Conservation (phyloP, 306 rosid genomes). For the Ziziphus jujuba region DNA sequence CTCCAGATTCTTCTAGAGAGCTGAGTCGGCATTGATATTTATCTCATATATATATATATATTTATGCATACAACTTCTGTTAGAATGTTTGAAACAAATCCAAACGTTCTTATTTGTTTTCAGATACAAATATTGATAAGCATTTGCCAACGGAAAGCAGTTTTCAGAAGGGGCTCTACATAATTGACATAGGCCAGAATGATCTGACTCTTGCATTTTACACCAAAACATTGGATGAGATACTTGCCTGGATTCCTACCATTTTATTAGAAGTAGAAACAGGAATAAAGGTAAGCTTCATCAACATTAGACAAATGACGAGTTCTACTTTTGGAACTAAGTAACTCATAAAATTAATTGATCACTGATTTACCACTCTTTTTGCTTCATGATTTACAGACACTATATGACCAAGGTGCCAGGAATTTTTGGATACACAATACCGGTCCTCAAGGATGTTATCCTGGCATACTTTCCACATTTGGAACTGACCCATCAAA, state of each 20-base stretch:
- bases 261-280: slow-evolving; percentile 66
- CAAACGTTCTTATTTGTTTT: background rate
- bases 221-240: slow-evolving; percentile 68
- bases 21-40: no score
- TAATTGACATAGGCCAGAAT: slow-evolving; percentile 93
- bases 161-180: slow-evolving; percentile 68
- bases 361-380: slow-evolving; percentile 7
- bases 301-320: background rate
- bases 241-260: slow-evolving; percentile 68
- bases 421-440: slow-evolving; percentile 88
- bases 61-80: no score
- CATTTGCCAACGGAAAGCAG: slow-evolving; percentile 59
- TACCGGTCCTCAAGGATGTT: slow-evolving; percentile 87
- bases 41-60: no score
- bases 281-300: slow-evolving; percentile 66
- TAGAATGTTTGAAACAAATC: no score
- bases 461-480: slow-evolving; percentile 71
- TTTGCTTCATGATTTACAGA: slow-evolving; percentile 39
- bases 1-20: no score
- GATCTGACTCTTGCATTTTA: slow-evolving; percentile 84
- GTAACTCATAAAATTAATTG: background rate
- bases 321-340: no score
- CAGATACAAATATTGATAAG: slow-evolving; percentile 48
- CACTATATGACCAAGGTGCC: slow-evolving; percentile 71
- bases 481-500: slow-evolving; percentile 77